Evolutionary conservation across 2,329 filamentous ascomycete genomes (phyloP), one percentile per base, ranked within the genome.

Genomic region (Arthrobotrys iridis): DNA sequence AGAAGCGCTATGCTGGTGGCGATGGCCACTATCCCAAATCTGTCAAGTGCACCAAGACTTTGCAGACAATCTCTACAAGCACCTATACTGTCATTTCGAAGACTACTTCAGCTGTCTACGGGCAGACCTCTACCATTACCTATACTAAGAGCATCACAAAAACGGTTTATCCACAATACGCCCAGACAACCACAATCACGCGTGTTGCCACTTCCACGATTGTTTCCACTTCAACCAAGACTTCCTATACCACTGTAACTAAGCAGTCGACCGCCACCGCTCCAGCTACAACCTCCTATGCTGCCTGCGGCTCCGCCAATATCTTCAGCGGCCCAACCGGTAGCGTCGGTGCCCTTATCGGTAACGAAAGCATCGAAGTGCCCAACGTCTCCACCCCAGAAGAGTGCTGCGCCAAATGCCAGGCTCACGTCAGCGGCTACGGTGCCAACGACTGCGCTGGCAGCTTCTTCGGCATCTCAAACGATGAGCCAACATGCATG

Each of bases 1-100:
- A 28, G 35, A 55, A 48, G 30, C 45, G 68, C 4, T 43, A 64
- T 30, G 62, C 24, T 28, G 57, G 18, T 33, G 22, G 18, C 30
- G 4, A 4, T 13, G 13, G 40, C 11, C 7, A 13, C 15, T 65
- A 52, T 45, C 40, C 71, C 8, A 68, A 64, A 13, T 48, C 57
- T 3, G 48, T 75, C 55, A 45, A 68, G 41, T 75, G 71, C 71
- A 63, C 57, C 28, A 75, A 68, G 63, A 68, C 71, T 30, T 20
- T 68, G 11, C 55, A 67, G 50, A 63, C 70, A 13, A 48, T 67
- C 45, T 62, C 52, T 11, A 74, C 62, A 1, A n/a, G 50, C 45
- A 74, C 62, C 11, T 35, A 67, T 40, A 67, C 46, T 2, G 33
- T 55, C 13, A 43, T 33, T n/a, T 41, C 71, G 1, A 63, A 48